These are phyloP conservation scores for Colletotrichum sansevieriae DNA, from an alignment of 2,329 filamentous ascomycete genomes.

Conservation along the genomic window DNA sequence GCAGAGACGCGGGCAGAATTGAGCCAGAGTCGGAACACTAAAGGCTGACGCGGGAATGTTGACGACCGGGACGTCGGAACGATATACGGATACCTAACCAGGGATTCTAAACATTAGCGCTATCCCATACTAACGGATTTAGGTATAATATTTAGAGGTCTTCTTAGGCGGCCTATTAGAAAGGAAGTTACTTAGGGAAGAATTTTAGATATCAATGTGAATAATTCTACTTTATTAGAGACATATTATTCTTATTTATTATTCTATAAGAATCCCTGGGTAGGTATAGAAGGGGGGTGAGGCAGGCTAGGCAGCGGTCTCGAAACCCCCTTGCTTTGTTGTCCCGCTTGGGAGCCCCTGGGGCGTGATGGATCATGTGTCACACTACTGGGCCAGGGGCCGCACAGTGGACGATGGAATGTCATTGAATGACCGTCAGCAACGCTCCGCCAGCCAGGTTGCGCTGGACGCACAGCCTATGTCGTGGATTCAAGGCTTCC, in stretches of 20 bases:
- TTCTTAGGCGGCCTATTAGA: no score
- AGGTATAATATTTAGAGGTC: no score
- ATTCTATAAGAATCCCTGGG: no score
- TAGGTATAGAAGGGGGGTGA: background rate
- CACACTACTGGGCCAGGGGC: constrained; percentile 9
- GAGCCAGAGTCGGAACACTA: background rate
- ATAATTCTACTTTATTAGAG: no score
- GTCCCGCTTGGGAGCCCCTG: constrained; percentile 35
- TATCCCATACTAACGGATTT: no score
- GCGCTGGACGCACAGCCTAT: constrained; percentile 9
- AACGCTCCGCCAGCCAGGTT: constrained; percentile 10
- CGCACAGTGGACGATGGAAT: constrained; percentile 25
- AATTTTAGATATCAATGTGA: no score
- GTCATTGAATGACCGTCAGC: constrained; percentile 35
- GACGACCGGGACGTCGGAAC: background rate
- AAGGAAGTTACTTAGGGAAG: no score
- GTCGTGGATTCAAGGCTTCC: constrained; percentile 16
- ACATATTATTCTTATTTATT: no score
- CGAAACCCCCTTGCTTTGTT: constrained; percentile 33
- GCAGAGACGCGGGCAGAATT: constrained; percentile 15
- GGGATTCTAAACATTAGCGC: no score
- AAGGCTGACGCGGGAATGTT: background rate
- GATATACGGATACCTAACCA: background rate
- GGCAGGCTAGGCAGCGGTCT: constrained; percentile 11
- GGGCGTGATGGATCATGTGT: constrained; percentile 20